These are phyloP conservation scores for Tricharina praecox DNA, from an alignment of 495 filamentous ascomycete species.

Conservation along the genomic window DNA sequence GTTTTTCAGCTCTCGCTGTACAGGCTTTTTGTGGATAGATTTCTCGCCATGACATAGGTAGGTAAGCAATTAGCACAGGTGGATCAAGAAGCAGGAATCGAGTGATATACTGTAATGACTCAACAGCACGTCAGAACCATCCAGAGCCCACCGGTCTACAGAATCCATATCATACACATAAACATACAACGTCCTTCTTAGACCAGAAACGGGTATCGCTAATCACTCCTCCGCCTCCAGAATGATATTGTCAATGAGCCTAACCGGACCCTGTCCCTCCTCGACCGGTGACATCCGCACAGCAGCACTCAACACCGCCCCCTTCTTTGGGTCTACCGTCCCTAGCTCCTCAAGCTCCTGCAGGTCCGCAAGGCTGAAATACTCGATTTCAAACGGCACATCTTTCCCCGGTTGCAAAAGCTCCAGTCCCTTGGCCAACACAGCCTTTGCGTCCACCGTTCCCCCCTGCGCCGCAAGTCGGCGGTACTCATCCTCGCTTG, in stretches of 20 bases:
- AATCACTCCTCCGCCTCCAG: constrained; percentile 31
- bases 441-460: constrained; percentile 32
- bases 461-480: neutral
- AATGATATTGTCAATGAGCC: constrained; percentile 89
- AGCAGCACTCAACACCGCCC: constrained; percentile 75
- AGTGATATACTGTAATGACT: too few species aligned
- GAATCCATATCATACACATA: too few species aligned
- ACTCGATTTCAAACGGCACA: constrained; percentile 65
- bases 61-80: too few species aligned
- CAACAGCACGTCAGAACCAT: too few species aligned
- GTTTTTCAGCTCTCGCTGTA: too few species aligned
- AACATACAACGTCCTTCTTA: too few species aligned
- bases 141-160: too few species aligned
- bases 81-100: too few species aligned
- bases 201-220: too few species aligned
- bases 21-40: too few species aligned
- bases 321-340: constrained; percentile 30
- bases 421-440: constrained; percentile 8
- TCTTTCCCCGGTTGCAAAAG: constrained; percentile 33
- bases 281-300: constrained; percentile 78
- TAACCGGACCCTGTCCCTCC: constrained; percentile 58
- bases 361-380: constrained; percentile 73
- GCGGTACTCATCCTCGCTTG: constrained; percentile 50
- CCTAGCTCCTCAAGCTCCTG: constrained; percentile 56
- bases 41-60: too few species aligned